Evolutionary conservation across 805 yeast genomes (phyloP).

Genomic region (Kluyveromyces starmeri): DNA sequence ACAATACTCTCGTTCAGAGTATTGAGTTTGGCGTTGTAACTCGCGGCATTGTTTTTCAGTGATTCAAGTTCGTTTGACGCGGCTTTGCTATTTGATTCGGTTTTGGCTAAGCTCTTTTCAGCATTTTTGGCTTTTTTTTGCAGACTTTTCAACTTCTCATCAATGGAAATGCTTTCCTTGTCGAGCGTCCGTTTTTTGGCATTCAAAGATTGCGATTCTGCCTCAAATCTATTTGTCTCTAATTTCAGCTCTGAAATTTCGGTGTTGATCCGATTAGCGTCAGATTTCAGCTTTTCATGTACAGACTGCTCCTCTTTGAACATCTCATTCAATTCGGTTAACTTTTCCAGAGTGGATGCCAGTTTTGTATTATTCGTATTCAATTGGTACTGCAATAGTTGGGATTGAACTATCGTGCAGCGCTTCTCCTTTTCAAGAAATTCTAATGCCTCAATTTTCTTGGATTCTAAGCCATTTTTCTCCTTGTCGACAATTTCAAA

Average conservation of each 20-base stretch:
- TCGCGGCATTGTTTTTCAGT: constrained; percentile 36
- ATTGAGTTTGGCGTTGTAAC: constrained; percentile 37
- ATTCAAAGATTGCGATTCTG: constrained; percentile 18
- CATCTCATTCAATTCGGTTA: constrained; percentile 34
- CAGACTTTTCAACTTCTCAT: constrained; percentile 68
- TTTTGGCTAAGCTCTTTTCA: constrained; percentile 42
- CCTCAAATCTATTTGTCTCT: constrained; percentile 21
- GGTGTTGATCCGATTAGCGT: constrained; percentile 21
- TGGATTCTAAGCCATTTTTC: constrained; percentile 49
- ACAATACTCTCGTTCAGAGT: constrained; percentile 38
- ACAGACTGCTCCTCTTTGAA: constrained; percentile 37
- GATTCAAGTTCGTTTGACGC: constrained; percentile 39
- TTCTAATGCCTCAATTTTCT: constrained; percentile 59
- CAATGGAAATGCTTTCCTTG: constrained; percentile 55
- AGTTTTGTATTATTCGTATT: constrained; percentile 34
- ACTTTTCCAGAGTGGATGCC: constrained; percentile 30
- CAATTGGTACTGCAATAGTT: constrained; percentile 46
- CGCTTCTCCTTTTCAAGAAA: constrained; percentile 59
- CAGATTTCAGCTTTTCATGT: constrained; percentile 32
- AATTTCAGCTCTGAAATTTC: constrained; percentile 22
- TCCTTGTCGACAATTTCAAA: constrained; percentile 75
- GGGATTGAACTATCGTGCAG: constrained; percentile 43
- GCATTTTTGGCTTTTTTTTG: constrained; percentile 50
- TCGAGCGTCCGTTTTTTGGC: constrained; percentile 32
- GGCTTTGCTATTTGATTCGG: constrained; percentile 37